Base-by-base conservation (phyloP, 1,284 basidiomycete species). In the Malassezia caprae region DNA sequence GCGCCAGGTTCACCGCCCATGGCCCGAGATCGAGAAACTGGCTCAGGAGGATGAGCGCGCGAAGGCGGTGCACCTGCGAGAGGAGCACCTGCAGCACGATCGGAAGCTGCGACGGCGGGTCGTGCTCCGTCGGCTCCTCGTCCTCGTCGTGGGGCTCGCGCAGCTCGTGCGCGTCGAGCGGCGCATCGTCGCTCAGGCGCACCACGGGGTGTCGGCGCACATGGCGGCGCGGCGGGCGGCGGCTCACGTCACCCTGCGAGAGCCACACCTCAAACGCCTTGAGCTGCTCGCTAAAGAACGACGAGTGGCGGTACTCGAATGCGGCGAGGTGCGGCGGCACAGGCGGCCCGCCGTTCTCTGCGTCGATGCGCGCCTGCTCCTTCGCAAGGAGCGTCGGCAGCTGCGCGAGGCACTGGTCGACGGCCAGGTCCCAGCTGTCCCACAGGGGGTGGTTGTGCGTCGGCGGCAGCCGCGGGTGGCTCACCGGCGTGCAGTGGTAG, bases 211-310 rank as follows among this genome's bases (percentile, higher is more conserved):
- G 87, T 15, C 89, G 88, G 83, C 17, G 88, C 28, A 66, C 62
- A 15, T 65, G 56, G n/a, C 68, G 60, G n/a, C 67, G 54, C 26
- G 66, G 62, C 27, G 64, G 62, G 19, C 66, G 64, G 26, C 70
- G 60, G 55, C 68, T 71, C 86, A 67, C 67, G 13, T 68, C 72
- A 30, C 69, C 72, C 31, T 72, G 72, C 27, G 64, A 58, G 4
- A 98, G 89, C 93, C 94, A 98, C 15, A 98, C 88, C 71, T 96
- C 89, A 68, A 98, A 98, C 0, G 94, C 93, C 3, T 89, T 93
- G 37, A 98, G 81, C 70, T 96, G 91, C 71, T 98, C 91, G 3
- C 88, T 83, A 77, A 98, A 98, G 78, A 98, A 98, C 43, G 84
- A 82, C 68, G 87, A 94, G n/a, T 89, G 87, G 32, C 84, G 77